These are phyloP conservation scores for Thelonectria blattea DNA, from an alignment of 2,329 filamentous ascomycete genomes.

Conservation along the genomic window DNA sequence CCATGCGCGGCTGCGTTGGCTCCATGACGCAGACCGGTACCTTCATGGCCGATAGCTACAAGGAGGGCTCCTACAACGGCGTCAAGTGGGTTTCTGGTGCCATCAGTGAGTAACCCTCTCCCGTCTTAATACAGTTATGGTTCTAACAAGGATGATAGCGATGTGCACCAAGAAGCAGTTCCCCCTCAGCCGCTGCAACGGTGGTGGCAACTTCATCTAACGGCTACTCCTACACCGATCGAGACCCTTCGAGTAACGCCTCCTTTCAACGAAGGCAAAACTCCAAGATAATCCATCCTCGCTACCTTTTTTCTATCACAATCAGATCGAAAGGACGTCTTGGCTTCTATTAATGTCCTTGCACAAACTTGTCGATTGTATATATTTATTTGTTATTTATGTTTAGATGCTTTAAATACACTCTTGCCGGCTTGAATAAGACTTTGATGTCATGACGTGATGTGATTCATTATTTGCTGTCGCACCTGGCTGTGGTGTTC, in stretches of 20 bases:
- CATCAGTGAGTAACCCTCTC: background rate
- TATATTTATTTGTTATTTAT: background rate
- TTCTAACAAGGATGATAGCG: conserved; percentile 1
- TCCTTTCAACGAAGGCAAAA: background rate
- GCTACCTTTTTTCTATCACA: background rate
- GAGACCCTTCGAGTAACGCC: background rate
- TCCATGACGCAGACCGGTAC: conserved; percentile 14
- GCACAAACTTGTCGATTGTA: background rate
- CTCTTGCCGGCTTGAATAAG: background rate
- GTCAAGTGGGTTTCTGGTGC: conserved; percentile 19
- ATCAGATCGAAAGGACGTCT: background rate
- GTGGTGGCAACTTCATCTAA: conserved; percentile 12
- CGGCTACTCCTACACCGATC: background rate
- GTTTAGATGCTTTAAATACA: background rate
- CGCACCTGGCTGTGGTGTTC: too few relatives aligned
- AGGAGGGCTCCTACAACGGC: conserved; percentile 17
- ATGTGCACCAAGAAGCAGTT: conserved; percentile 19
- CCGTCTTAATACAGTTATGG: background rate
- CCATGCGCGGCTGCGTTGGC: conserved; percentile 19
- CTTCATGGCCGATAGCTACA: conserved; percentile 15
- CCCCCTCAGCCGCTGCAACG: conserved; percentile 17
- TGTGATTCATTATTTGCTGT: too few relatives aligned
- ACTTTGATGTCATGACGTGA: too few relatives aligned
- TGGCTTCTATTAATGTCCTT: background rate
- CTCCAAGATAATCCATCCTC: background rate